Evolutionary conservation across 345 rosid genomes (phyloP).

Genomic region (Geranium brycei): DNA sequence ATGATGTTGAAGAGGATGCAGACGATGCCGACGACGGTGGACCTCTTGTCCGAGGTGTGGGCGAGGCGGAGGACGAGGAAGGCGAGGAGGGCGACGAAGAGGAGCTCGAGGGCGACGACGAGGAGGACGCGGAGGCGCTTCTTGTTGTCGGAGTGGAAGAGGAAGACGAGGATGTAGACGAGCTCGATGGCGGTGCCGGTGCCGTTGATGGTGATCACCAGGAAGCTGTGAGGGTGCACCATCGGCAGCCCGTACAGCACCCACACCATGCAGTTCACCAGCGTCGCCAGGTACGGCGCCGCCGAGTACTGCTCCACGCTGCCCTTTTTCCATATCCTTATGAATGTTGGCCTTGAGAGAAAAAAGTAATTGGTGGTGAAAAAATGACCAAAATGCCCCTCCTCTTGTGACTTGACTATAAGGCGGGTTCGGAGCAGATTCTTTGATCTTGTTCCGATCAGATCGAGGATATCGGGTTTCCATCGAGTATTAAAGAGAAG

Average conservation of each 20-base stretch:
- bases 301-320: constrained; percentile 73
- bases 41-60: constrained; percentile 30
- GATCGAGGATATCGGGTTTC: too few relatives aligned
- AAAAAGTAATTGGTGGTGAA: too few relatives aligned
- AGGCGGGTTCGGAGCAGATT: too few relatives aligned
- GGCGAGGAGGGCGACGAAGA: constrained; percentile 21
- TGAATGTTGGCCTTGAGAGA: constrained; percentile 62
- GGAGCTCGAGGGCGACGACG: constrained; percentile 21
- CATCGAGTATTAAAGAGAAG: too few relatives aligned
- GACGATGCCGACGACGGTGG: constrained; percentile 44
- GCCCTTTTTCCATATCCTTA: constrained; percentile 47
- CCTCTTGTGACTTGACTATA: too few relatives aligned
- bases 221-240: constrained; percentile 53
- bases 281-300: constrained; percentile 63
- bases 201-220: constrained; percentile 68
- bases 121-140: constrained; percentile 25
- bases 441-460: too few relatives aligned
- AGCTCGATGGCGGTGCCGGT: constrained; percentile 49
- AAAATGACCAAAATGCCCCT: too few relatives aligned
- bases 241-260: constrained; percentile 66
- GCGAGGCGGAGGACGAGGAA: constrained; percentile 30
- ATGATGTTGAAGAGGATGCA: constrained; percentile 47
- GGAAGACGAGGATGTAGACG: constrained; percentile 33
- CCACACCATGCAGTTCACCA: constrained; percentile 76
- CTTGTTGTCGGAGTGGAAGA: constrained; percentile 26